These are phyloP conservation scores for Umbelopsis isabellina DNA, from an alignment of 192 early-diverging fungal species.

Conservation along the genomic window DNA sequence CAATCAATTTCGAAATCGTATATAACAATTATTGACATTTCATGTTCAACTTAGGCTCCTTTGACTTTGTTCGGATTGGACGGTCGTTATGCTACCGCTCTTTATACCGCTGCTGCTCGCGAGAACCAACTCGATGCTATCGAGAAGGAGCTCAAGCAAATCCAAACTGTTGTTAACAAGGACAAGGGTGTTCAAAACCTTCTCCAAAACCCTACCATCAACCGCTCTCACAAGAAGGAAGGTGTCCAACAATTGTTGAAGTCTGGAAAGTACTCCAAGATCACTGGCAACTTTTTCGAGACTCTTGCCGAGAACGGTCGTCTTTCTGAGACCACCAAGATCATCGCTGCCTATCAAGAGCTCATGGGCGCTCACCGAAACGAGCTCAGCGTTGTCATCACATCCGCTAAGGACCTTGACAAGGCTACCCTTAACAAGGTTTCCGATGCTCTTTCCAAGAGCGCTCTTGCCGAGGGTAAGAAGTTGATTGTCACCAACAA, in stretches of 20 bases:
- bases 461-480: constrained; percentile 76
- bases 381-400: constrained; percentile 86
- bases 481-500: constrained; percentile 87
- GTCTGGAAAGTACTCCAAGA: constrained; percentile 69
- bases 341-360: constrained; percentile 77
- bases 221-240: constrained; percentile 76
- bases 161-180: constrained; percentile 71
- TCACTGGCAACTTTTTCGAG: constrained; percentile 92
- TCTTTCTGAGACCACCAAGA: constrained; percentile 79
- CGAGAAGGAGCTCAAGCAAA: constrained; percentile 78
- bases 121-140: constrained; percentile 78
- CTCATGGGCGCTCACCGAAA: constrained; percentile 91
- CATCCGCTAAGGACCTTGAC: constrained; percentile 87
- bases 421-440: constrained; percentile 70
- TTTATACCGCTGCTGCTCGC: constrained; percentile 91
- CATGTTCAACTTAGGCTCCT: constrained; percentile 62
- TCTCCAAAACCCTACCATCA: constrained; percentile 87
- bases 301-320: constrained; percentile 94
- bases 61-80: constrained; percentile 90
- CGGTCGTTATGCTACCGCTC: constrained; percentile 96
- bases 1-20: neutral
- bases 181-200: constrained; percentile 71
- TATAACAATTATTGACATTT: neutral
- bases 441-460: constrained; percentile 57
- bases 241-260: constrained; percentile 70